Base-by-base conservation (phyloP, 176 grass and related monocot genomes). In the Puccinellia tenuiflora region DNA sequence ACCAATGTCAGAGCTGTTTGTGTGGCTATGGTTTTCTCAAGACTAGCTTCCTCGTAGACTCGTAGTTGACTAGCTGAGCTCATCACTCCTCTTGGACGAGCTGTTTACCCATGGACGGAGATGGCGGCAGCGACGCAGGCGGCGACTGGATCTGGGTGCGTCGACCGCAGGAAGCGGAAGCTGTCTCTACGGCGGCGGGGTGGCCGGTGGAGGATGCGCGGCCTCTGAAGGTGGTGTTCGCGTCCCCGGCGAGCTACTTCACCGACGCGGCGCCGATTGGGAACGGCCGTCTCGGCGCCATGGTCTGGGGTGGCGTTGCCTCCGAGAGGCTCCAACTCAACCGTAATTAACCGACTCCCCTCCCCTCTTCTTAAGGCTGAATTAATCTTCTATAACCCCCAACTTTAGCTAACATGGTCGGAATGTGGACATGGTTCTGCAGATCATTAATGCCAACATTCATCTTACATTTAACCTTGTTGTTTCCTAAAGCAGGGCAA, bases 261-360 rank as follows among this genome's bases (percentile, higher is more conserved):
- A 98, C 95, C 0, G 95, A 98, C 64, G 90, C 95, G 29, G 64
- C 79, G 20, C 95, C 95, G 9, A 86, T 98, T 75, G 95, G 95
- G 24, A 98, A 95, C 38, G 95, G 95, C 40, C 31, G 85, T 60
- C 92, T 98, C 13, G 95, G 95, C 4, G 92, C 82, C 66, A 82
- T 94, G 90, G 71, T 98, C n/a, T 98, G 95, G 95, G 95, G 95
- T 60, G 90, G 88, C 71, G 92, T 98, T 79, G 55, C 28, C 43
- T 84, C 84, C 42, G 95, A 98, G 82, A 95, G 68, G 70, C 87
- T 98, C 79, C 95, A 98, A 35, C 90, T 98, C 47, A 98, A 98
- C 84, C 86, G 95, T 98, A 91, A 64, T n/a, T 4, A 7, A 24
- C 60, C 16, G 17, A 11, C 38, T n/a, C 28, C 29, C 54, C 40